Base-by-base conservation (phyloP, 2,329 filamentous ascomycete genomes). In the Microsporum audouinii region DNA sequence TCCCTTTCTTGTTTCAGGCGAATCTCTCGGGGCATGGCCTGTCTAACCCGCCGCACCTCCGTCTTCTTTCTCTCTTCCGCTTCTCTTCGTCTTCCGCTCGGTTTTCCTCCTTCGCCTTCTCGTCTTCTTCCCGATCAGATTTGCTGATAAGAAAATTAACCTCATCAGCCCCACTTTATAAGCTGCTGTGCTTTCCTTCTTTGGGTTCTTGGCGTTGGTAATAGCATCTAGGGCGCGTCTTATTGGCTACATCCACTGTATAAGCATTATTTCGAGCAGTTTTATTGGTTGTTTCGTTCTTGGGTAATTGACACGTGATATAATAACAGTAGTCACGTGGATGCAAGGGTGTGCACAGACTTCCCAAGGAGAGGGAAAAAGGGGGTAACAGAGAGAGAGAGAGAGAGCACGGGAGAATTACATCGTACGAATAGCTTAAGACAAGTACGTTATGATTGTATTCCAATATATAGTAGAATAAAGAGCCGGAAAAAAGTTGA, bases 251-350 rank as follows among this genome's bases (percentile, higher is more conserved):
- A n/a, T 12, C 4, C 3, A n/a, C 8, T 31, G n/a, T 33, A 45
- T 62, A 41, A 62, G 57, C 60, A 53, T 34, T 41, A 53, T n/a
- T 56, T n/a, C 60, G 36, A 29, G 31, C n/a, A 2, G 2, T 55
- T 38, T 57, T 14, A 55, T 62, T 55, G 57, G 60, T 6, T 38
- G 27, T 17, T 7, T 29, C 51, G 5, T 31, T 23, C 8, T 55
- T 34, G n/a, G 51, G 33, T 14, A 7, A 17, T 33, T 2, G 33
- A 12, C 51, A 55, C 51, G 51, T 55, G 51, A 55, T 14, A 14
- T 51, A 0, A 31, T 29, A 23, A 23, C 31, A 1, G 27, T 43
- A 14, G 39, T 29, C 45, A 17, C 14, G 27, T 23, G 45, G 45
- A 51, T 5, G 23, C 23, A 49, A 49, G 45, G 23, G 14, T 23